Percentiles rank a stretch among this genome's conserved stretches.
These are phyloP conservation scores for Aspergillus fumigatiaffinis DNA, from an alignment of 2,329 filamentous ascomycete genomes.

Conservation along the genomic window DNA sequence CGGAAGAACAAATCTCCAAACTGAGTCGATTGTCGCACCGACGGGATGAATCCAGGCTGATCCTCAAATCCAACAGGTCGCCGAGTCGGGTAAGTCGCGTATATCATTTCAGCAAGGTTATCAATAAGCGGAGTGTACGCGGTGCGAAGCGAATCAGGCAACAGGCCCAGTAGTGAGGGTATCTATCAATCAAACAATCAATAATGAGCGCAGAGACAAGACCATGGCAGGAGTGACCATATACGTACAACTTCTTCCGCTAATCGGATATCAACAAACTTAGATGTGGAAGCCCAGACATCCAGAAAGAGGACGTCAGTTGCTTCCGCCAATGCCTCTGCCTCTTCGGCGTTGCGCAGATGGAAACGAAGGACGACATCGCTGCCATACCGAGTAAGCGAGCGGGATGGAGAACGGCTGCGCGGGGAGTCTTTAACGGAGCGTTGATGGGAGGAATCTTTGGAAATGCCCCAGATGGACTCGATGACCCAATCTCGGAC, in stretches of 20 bases:
- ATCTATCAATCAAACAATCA: slow-evolving; percentile 41
- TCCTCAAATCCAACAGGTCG: slow-evolving; percentile 26
- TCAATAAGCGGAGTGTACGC: slow-evolving; percentile 73
- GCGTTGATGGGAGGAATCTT: slow-evolving; percentile 19
- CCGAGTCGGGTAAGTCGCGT: slow-evolving; percentile 65
- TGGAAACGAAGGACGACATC: slow-evolving; percentile 91
- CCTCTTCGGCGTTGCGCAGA: slow-evolving; percentile 65
- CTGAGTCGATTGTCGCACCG: slow-evolving; percentile 29
- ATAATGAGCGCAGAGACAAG: neutral
- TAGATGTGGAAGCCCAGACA: slow-evolving; percentile 78
- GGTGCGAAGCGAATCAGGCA: slow-evolving; percentile 69
- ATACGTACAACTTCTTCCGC: slow-evolving; percentile 65
- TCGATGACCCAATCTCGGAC: slow-evolving; percentile 43
- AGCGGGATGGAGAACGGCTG: slow-evolving; percentile 28
- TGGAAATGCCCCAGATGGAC: slow-evolving; percentile 39
- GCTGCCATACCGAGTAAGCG: slow-evolving; percentile 60
- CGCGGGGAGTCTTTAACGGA: slow-evolving; percentile 13
- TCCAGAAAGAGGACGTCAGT: slow-evolving; percentile 75
- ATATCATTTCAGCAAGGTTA: slow-evolving; percentile 73
- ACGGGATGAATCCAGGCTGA: slow-evolving; percentile 26
- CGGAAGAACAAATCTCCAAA: slow-evolving; percentile 74
- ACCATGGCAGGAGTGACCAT: neutral
- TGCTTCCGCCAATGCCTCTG: slow-evolving; percentile 67
- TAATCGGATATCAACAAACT: slow-evolving; percentile 81
- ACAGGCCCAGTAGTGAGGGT: slow-evolving; percentile 69